Conservation (phyloP, 2,329 filamentous ascomycete genomes). For the Bipolaris bicolor region DNA sequence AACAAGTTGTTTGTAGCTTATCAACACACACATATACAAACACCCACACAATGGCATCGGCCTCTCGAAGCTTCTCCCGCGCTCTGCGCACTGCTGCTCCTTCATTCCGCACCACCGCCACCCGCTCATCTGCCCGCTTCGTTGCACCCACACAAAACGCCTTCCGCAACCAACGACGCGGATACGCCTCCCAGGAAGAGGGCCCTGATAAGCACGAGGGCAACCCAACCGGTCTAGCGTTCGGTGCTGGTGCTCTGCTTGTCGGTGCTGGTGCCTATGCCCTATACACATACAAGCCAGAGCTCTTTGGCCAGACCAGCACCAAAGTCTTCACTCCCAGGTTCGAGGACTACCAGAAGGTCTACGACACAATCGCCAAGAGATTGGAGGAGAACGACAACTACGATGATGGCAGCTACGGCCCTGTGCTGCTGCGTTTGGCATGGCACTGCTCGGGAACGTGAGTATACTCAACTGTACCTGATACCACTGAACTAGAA, state of each 20-base stretch:
- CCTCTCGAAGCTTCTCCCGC: slow-evolving; percentile 47
- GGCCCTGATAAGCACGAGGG: slow-evolving; percentile 56
- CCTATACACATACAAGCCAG: slow-evolving; percentile 62
- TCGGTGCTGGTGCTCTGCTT: slow-evolving; percentile 41
- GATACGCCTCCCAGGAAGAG: slow-evolving; percentile 70
- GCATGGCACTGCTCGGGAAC: slow-evolving; percentile 96
- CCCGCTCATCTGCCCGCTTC: slow-evolving; percentile 62
- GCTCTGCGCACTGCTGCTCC: slow-evolving; percentile 48
- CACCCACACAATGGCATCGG: slow-evolving; percentile 40
- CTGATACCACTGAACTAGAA: no score
- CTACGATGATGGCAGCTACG: slow-evolving; percentile 96
- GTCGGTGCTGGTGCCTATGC: slow-evolving; percentile 38
- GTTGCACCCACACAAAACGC: slow-evolving; percentile 66
- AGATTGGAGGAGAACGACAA: slow-evolving; percentile 86
- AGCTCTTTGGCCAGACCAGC: slow-evolving; percentile 48
- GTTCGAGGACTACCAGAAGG: slow-evolving; percentile 90
- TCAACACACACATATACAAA: slow-evolving; percentile 7
- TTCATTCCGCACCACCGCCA: slow-evolving; percentile 63
- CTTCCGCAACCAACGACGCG: slow-evolving; percentile 78
- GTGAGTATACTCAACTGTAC: slow-evolving; percentile 31
- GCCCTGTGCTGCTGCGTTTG: slow-evolving; percentile 85
- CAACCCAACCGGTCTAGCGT: slow-evolving; percentile 53
- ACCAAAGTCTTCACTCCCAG: slow-evolving; percentile 70
- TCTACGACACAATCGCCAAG: slow-evolving; percentile 86
- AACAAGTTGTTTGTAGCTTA: slow-evolving; percentile 5